phyloP scores from a whole-genome alignment of 352 stramenopile genomes.

The Lagenidium sp. region DNA sequence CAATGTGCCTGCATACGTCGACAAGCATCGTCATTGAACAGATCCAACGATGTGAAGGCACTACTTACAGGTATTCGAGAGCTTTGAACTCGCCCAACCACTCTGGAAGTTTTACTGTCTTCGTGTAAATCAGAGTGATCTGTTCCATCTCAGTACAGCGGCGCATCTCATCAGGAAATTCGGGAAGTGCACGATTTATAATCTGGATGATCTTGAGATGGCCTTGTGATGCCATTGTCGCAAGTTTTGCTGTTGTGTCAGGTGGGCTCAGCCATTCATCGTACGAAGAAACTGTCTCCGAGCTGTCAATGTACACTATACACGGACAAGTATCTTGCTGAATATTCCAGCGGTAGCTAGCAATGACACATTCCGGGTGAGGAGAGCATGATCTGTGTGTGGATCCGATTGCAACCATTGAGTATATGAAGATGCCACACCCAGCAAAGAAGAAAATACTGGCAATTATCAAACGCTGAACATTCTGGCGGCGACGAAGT shows the following conservation, averaged over 20 bases:
- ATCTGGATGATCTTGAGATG: constrained; percentile 3
- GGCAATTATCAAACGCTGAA: too few species aligned
- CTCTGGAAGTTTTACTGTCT: constrained; percentile 1
- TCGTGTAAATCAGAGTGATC: constrained; percentile 6
- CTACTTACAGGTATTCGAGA: constrained; percentile 4
- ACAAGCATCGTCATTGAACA: too few species aligned
- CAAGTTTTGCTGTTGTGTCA: neutral
- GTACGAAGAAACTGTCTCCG: neutral
- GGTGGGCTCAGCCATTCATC: constrained; percentile 1
- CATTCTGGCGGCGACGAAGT: neutral
- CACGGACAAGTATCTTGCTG: neutral
- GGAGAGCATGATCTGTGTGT: neutral
- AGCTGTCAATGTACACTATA: constrained; percentile 2
- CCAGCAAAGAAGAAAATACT: too few species aligned
- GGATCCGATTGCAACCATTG: neutral
- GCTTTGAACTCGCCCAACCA: constrained; percentile 3
- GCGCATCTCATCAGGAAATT: constrained; percentile 1
- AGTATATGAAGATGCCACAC: neutral
- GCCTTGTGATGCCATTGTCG: neutral
- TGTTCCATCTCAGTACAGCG: constrained; percentile 2
- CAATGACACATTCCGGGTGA: neutral
- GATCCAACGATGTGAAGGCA: too few species aligned
- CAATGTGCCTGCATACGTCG: too few species aligned
- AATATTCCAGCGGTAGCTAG: constrained; percentile 2
- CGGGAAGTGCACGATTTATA: constrained; percentile 1